Conservation (phyloP, 192 early-diverging fungal genomes). For the Phlyctochytrium arcticum region DNA sequence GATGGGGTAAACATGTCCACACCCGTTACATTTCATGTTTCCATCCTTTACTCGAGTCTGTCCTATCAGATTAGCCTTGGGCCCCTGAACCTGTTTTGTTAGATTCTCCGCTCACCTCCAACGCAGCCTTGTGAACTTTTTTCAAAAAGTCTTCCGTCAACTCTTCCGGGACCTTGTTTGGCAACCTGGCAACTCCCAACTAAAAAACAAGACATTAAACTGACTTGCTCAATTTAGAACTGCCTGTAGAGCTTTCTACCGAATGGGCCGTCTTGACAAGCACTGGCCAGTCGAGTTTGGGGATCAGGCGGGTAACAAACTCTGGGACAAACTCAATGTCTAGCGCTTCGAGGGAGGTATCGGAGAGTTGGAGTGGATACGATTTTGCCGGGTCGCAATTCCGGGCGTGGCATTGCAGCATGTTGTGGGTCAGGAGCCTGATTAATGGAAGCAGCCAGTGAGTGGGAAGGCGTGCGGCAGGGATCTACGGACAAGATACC, state of each 20-base stretch:
- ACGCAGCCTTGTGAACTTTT: conserved; percentile 67
- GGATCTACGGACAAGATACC: too few species aligned
- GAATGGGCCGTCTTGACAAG: conserved; percentile 38
- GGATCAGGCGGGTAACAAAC: conserved; percentile 78
- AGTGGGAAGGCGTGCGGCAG: too few species aligned
- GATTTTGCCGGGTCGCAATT: conserved; percentile 83
- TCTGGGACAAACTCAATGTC: conserved; percentile 86
- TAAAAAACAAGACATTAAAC: conserved; percentile 22
- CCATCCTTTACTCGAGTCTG: conserved; percentile 82
- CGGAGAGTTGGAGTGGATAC: conserved; percentile 85
- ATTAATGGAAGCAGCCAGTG: too few species aligned
- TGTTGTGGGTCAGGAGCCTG: conserved; percentile 97
- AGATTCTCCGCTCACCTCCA: conserved; percentile 61
- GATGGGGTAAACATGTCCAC: conserved; percentile 86
- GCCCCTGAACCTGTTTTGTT: background rate
- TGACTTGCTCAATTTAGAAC: background rate
- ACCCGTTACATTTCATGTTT: conserved; percentile 87
- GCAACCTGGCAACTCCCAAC: conserved; percentile 68
- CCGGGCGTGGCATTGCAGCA: conserved; percentile 98
- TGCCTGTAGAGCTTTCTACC: conserved; percentile 21
- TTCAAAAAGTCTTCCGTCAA: conserved; percentile 67
- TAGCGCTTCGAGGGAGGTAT: conserved; percentile 72
- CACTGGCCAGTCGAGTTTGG: conserved; percentile 75
- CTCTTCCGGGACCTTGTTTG: conserved; percentile 56
- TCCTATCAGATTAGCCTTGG: background rate